phyloP scores from a whole-genome alignment of 2,329 filamentous ascomycete species.

The Sarocladium brachiariae region DNA sequence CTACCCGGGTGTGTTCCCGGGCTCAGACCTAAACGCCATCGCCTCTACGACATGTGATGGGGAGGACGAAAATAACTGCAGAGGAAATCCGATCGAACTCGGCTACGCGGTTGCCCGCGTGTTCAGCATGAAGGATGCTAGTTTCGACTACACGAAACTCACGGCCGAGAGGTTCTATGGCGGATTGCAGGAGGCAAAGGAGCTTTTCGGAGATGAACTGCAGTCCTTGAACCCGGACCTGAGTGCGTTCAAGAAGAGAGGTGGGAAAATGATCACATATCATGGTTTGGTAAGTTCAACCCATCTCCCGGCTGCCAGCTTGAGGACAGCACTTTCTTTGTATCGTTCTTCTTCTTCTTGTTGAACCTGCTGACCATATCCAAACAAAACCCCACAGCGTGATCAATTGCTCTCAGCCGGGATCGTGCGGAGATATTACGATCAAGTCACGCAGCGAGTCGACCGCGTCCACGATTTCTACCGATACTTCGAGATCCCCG shows the following conservation, averaged over 20 bases:
- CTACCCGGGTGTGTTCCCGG: not conserved
- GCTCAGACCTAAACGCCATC: not conserved
- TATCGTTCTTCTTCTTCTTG: not conserved
- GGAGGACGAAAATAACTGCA: not conserved
- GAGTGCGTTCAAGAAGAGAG: not conserved
- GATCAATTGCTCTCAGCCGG: not conserved
- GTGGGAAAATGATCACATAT: slow-evolving; percentile 6
- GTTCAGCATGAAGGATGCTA: slow-evolving; percentile 6
- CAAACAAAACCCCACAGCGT: too few species aligned
- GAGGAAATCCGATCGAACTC: not conserved
- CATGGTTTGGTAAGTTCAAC: slow-evolving; percentile 1
- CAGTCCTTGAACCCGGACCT: slow-evolving; percentile 2
- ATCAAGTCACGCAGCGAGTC: slow-evolving; percentile 14
- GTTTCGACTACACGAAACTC: slow-evolving; percentile 3
- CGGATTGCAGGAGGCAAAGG: not conserved
- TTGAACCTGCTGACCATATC: not conserved
- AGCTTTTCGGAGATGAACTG: not conserved
- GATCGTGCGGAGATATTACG: slow-evolving; percentile 18
- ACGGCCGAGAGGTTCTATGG: not conserved
- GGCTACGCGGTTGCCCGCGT: not conserved
- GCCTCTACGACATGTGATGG: slow-evolving; percentile 4
- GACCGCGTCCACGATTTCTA: slow-evolving; percentile 23
- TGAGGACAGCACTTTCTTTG: too few species aligned
- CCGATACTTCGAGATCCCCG: slow-evolving; percentile 25
- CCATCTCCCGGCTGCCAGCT: not conserved